Base-by-base conservation (phyloP, 2,329 filamentous ascomycete genomes). In the Aspergillus sp. region DNA sequence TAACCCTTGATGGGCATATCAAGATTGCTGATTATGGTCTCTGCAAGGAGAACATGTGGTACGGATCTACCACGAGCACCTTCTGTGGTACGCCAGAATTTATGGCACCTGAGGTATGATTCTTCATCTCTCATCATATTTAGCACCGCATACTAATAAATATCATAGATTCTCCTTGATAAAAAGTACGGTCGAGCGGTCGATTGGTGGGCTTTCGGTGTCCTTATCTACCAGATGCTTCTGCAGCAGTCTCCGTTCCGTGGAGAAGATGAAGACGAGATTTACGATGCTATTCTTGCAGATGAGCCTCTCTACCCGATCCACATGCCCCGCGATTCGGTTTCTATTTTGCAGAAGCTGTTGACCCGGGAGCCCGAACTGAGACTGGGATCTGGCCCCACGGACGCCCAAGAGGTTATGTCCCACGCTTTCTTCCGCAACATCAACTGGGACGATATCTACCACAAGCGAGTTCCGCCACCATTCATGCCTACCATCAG, bases 11-110 rank as follows among this genome's bases (percentile, higher is more conserved):
- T 71, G 95, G 95, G 24, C 95, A 99, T 75, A 96, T 99, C 81
- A 98, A 98, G 83, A 92, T 99, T 81, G 95, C 86, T 53, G 95
- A 99, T 83, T 99, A 96, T 74, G 95, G 95, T 85, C 85, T 99
- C 49, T 99, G 96, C 81, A 99, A 99, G 78, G 95, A 99, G 73
- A 93, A 99, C 68, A 99, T 99, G 95, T 99, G 93, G 93, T 99
- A 96, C 72, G 92, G 92, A 44, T 93, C 90, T 56, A 97, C 90
- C 2, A 99, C 95, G 0, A 93, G 93, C 78, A 99, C 95, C 7
- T 99, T 99, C 81, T 99, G 95, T 73, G 95, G 95, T 75, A 99
- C 95, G n/a, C 95, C 95, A 15, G 95, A 99, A 73, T 99, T 99
- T 66, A 99, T 99, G 95, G 95, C 95, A 8, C 95, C 95, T 8